Base-by-base conservation (phyloP, 2,329 filamentous ascomycete genomes). In the Pestalotiopsis fici region DNA sequence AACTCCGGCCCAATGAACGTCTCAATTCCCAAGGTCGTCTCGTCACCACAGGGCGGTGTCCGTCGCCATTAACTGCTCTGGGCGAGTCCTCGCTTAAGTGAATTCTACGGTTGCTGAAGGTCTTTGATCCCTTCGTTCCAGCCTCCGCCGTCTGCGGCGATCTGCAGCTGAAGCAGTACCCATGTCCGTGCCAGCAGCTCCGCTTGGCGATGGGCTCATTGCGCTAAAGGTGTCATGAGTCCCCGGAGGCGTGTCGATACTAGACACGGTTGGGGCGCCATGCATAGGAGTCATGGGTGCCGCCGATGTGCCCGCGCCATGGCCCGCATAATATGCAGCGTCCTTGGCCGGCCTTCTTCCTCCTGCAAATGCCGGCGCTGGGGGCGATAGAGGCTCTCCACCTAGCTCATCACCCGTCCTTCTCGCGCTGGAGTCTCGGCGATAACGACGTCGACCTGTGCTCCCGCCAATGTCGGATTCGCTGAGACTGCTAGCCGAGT, bases 311-410 rank as follows among this genome's bases (percentile, higher is more conserved):
- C n/a, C n/a, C n/a, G n/a, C n/a, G n/a, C n/a, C n/a, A n/a, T n/a
- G 81, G 2, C 82, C 80, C 2, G 83, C 78, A 73, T 88, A 90
- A 72, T 90, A 90, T 9, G 87, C 86, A 57, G 87, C 88, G 73
- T 91, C 88, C 72, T 90, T 90, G 2, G 78, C 76, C 12, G 77
- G 80, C 72, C 83, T 82, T 67, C 81, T 80, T 0, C 83, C 83
- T 55, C 82, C 83, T 4, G 87, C 86, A 73, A 87, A 89, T 5
- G 86, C 81, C 11, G 88, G 86, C 66, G 86, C 83, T 0, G 88
- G 88, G 2, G 87, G 87, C 12, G 83, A 83, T 2, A 89, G 74
- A 4, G 84, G 81, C 7, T 74, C 73, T 13, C 78, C 77, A n/a
- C 84, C 73, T 54, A 79, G 76, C 73, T 88, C 86, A 1, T 83